phyloP scores from a whole-genome alignment of 148 eudicot species.

The Camellia lanceoleosa region DNA sequence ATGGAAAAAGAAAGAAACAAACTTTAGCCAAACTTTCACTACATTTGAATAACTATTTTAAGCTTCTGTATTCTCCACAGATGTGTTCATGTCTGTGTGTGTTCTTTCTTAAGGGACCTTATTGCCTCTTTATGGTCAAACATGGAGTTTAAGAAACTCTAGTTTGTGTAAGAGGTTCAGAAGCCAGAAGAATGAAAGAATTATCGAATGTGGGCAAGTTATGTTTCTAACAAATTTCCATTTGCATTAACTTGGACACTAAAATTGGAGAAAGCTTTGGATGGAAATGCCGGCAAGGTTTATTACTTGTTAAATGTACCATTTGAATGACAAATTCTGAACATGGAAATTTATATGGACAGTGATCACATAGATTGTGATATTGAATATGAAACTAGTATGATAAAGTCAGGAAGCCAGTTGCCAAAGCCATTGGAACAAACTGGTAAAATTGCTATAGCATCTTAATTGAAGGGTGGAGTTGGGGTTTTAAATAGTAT shows the following conservation, averaged over 20 bases:
- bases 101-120: neutral
- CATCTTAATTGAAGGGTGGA: neutral
- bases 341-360: neutral
- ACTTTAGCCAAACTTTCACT: neutral
- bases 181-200: neutral
- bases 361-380: neutral
- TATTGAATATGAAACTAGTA: neutral
- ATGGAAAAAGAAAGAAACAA: neutral
- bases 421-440: neutral
- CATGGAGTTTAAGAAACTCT: neutral
- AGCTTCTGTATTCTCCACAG: neutral
- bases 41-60: neutral
- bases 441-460: neutral
- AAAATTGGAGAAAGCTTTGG: constrained; percentile 2
- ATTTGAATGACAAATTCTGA: too few relatives aligned
- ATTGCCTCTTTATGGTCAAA: neutral
- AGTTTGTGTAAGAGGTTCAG: neutral
- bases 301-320: neutral
- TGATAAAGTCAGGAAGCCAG: neutral
- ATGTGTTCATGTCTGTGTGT: neutral
- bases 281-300: neutral
- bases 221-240: neutral
- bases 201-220: neutral
- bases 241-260: neutral
- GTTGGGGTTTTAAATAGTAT: neutral